A percentile compares a stretch with the other conserved stretches of the same genome.
Conservation (phyloP, 2,329 filamentous ascomycete genomes). For the Trichocomaceae sp. region DNA sequence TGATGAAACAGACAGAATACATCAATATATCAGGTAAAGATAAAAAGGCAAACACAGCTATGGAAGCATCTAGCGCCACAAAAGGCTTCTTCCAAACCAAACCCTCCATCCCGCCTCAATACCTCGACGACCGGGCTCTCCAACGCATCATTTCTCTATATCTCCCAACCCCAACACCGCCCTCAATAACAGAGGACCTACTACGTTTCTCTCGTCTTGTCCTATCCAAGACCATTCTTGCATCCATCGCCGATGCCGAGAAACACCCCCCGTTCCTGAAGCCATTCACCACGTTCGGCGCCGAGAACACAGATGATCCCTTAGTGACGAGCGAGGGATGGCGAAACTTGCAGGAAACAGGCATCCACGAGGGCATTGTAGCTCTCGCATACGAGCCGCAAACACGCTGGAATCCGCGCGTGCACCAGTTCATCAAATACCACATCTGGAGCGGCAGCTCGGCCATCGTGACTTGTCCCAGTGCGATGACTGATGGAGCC, state of each 20-base stretch:
- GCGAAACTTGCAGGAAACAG: constrained; percentile 20
- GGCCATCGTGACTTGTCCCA: constrained; percentile 23
- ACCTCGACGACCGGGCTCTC: constrained; percentile 18
- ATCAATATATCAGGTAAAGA: too few relatives aligned
- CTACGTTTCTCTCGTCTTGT: constrained; percentile 19
- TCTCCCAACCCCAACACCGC: constrained; percentile 18
- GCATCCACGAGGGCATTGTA: constrained; percentile 22
- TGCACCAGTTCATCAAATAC: constrained; percentile 20
- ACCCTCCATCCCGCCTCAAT: constrained; percentile 17
- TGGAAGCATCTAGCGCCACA: constrained; percentile 22
- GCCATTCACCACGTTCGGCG: constrained; percentile 20
- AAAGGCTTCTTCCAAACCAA: constrained; percentile 21
- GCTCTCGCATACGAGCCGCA: constrained; percentile 18
- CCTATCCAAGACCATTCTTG: constrained; percentile 16
- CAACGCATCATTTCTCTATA: constrained; percentile 19
- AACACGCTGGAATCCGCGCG: constrained; percentile 17
- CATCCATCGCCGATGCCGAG: constrained; percentile 19
- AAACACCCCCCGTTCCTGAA: constrained; percentile 18
- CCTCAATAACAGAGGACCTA: constrained; percentile 17
- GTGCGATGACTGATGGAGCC: constrained; percentile 25
- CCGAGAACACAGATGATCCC: constrained; percentile 21
- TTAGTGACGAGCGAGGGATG: constrained; percentile 23
- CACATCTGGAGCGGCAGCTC: constrained; percentile 21
- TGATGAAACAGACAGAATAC: too few relatives aligned
- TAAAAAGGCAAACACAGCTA: neutral